Percentiles rank a stretch among this genome's conserved stretches.
Evolutionary conservation across 208 protist species (phyloP).

Genomic region (Paratrypanosoma confusum): DNA sequence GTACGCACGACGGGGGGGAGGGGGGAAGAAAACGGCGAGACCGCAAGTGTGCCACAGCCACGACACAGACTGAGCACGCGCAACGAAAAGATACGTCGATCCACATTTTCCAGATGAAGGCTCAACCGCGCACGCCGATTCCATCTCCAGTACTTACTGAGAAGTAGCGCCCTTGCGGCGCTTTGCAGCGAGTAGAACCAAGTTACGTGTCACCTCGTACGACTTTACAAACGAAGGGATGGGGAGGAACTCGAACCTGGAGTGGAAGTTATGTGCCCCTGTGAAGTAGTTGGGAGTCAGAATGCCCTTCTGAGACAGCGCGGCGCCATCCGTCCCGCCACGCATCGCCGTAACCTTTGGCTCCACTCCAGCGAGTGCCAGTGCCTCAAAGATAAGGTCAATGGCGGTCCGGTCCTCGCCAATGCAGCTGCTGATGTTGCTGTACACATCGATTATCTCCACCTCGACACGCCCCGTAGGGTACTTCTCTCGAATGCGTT

Average conservation of each 20-base stretch:
- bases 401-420: slow-evolving; percentile 48
- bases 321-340: slow-evolving; percentile 72
- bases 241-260: slow-evolving; percentile 73
- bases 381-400: slow-evolving; percentile 57
- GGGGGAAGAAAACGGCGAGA: too few relatives aligned
- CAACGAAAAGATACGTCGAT: too few relatives aligned
- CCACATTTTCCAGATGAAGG: too few relatives aligned
- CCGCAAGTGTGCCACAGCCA: too few relatives aligned
- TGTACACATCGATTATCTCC: slow-evolving; percentile 53
- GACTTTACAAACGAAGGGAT: slow-evolving; percentile 75
- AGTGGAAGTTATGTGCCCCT: slow-evolving; percentile 83
- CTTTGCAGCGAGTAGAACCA: slow-evolving; percentile 43
- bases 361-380: slow-evolving; percentile 37
- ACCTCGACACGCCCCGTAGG: slow-evolving; percentile 55
- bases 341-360: slow-evolving; percentile 75
- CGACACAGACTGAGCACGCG: too few relatives aligned
- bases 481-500: slow-evolving; percentile 36
- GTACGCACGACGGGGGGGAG: too few relatives aligned
- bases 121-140: too few relatives aligned
- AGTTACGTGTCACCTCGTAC: slow-evolving; percentile 62
- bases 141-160: too few relatives aligned
- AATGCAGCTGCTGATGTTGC: slow-evolving; percentile 58
- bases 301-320: slow-evolving; percentile 50
- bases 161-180: too few relatives aligned
- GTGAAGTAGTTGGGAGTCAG: slow-evolving; percentile 82